Conservation (phyloP, 768 basidiomycete genomes). For the Sutorius australiensis region DNA sequence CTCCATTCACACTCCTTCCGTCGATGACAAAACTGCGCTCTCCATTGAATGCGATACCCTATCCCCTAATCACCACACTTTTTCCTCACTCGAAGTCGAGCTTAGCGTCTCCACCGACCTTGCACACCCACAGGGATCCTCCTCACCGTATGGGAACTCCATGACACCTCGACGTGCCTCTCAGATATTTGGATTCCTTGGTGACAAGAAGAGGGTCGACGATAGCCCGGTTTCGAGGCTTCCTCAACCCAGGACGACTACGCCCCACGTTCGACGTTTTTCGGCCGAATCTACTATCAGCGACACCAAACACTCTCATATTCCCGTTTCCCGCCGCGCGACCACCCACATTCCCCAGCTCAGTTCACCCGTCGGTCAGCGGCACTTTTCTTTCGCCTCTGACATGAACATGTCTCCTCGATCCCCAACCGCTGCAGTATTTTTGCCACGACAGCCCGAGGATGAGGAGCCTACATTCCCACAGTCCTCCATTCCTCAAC, state of each 20-base stretch:
- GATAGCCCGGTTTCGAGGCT: constrained; percentile 34
- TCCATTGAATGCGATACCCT: constrained; percentile 46
- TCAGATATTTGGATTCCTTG: constrained; percentile 71
- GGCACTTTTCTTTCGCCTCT: constrained; percentile 13
- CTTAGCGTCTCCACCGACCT: constrained; percentile 50
- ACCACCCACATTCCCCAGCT: constrained; percentile 13
- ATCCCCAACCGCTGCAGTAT: constrained; percentile 1
- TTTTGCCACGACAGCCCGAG: not conserved
- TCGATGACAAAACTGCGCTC: constrained; percentile 36
- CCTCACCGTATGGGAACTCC: constrained; percentile 38
- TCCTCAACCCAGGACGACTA: constrained; percentile 27
- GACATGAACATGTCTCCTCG: constrained; percentile 8
- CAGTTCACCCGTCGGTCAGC: constrained; percentile 9
- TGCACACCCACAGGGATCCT: constrained; percentile 16
- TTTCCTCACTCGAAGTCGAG: constrained; percentile 77
- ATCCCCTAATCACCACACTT: constrained; percentile 35
- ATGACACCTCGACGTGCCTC: constrained; percentile 66
- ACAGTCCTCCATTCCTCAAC: constrained; percentile 1
- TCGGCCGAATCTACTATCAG: constrained; percentile 23
- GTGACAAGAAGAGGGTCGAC: constrained; percentile 40
- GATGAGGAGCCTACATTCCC: constrained; percentile 1
- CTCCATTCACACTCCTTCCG: constrained; percentile 40
- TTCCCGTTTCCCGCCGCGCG: constrained; percentile 11
- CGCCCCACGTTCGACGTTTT: constrained; percentile 18
- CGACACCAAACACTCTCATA: constrained; percentile 24